phyloP scores from a whole-genome alignment of 495 filamentous ascomycete species.

The Tuber microsphaerosporum region DNA sequence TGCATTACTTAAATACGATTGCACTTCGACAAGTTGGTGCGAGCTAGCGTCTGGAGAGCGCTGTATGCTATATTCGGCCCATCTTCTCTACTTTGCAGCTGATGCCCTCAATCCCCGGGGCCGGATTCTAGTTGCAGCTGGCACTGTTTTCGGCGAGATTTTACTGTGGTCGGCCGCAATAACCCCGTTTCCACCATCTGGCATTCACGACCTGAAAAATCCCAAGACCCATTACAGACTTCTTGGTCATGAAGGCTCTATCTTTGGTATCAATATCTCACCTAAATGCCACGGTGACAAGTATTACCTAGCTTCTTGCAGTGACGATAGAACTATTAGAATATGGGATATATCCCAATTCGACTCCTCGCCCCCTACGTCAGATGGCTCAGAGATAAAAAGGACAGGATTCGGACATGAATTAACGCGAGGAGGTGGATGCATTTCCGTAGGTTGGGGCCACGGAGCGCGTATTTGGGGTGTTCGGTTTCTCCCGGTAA shows the following conservation, averaged over 20 bases:
- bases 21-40: conserved; percentile 20
- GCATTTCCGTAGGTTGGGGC: conserved; percentile 65
- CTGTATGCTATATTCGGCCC: conserved; percentile 82
- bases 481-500: conserved; percentile 55
- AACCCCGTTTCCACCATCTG: not conserved
- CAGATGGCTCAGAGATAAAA: conserved; percentile 43
- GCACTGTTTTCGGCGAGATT: conserved; percentile 90
- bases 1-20: conserved; percentile 51
- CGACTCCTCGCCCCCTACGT: conserved; percentile 21
- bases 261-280: conserved; percentile 81
- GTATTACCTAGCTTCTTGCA: conserved; percentile 77
- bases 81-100: conserved; percentile 45
- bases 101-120: conserved; percentile 46
- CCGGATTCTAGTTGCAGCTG: conserved; percentile 67
- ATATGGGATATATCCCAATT: conserved; percentile 74
- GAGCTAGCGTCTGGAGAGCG: conserved; percentile 61
- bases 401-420: conserved; percentile 38
- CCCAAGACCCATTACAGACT: conserved; percentile 61
- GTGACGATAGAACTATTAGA: conserved; percentile 85
- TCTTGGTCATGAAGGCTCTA: conserved; percentile 84
- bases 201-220: not conserved
- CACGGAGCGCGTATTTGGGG: conserved; percentile 88
- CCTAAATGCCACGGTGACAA: conserved; percentile 47
- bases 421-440: conserved; percentile 13
- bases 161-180: conserved; percentile 72